A percentile compares a stretch with the other conserved stretches of the same genome.
phyloP scores from a whole-genome alignment of 1,284 basidiomycete genomes.

The Fomitopsis schrenkii region DNA sequence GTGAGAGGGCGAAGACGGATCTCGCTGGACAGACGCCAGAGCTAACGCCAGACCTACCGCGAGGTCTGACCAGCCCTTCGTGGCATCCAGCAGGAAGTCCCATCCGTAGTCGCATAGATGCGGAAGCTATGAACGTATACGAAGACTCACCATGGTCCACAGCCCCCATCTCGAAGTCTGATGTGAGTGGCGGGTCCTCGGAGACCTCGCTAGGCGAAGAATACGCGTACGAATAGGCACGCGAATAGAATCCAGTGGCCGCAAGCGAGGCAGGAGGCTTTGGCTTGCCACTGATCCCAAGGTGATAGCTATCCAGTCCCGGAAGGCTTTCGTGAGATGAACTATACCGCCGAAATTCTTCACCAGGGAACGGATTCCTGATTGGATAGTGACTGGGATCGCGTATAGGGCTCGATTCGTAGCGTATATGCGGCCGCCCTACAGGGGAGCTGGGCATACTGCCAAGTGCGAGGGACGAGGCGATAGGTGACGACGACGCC shows the following conservation, averaged over 20 bases:
- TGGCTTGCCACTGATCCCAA: background rate
- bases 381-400: background rate
- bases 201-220: slow-evolving; percentile 5
- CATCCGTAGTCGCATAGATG: too few relatives aligned
- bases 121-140: background rate
- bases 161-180: slow-evolving; percentile 5
- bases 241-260: background rate
- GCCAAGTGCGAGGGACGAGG: slow-evolving; percentile 9
- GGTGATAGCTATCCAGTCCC: background rate
- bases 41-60: background rate
- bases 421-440: slow-evolving; percentile 3
- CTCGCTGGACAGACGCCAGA: background rate
- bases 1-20: slow-evolving; percentile 7
- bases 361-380: background rate
- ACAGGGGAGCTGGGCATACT: slow-evolving; percentile 8
- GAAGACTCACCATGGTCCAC: slow-evolving; percentile 6
- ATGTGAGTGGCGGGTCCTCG: slow-evolving; percentile 1
- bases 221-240: slow-evolving; percentile 4
- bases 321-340: background rate
- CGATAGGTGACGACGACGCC: slow-evolving; percentile 6
- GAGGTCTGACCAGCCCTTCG: background rate
- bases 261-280: background rate
- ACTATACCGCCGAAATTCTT: background rate
- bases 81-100: background rate
- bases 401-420: slow-evolving; percentile 7